Conservation (phyloP, 768 basidiomycete genomes). For the Phallus indusiatus region DNA sequence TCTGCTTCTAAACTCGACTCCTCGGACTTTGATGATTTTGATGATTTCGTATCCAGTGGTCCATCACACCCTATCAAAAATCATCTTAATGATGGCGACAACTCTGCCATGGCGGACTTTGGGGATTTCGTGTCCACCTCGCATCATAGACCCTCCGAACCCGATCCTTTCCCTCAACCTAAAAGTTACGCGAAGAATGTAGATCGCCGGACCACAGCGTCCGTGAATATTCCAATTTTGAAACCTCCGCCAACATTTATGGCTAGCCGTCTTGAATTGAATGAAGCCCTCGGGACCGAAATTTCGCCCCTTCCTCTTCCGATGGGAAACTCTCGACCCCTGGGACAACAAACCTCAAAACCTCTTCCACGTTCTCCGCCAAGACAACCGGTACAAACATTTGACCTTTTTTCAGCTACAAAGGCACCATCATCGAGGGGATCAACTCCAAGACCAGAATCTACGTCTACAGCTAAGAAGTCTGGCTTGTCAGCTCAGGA, state of each 20-base stretch:
- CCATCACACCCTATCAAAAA: conserved; percentile 3
- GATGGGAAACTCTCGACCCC: no score
- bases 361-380: conserved; percentile 1
- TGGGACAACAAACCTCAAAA: neutral
- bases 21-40: conserved; percentile 23
- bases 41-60: conserved; percentile 29
- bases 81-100: neutral
- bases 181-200: conserved; percentile 39
- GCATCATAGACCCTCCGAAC: conserved; percentile 9
- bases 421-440: conserved; percentile 3
- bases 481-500: conserved; percentile 75
- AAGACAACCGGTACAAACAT: neutral
- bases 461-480: conserved; percentile 19
- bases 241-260: conserved; percentile 1
- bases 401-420: conserved; percentile 1
- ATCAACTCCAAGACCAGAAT: conserved; percentile 6
- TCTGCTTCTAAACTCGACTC: neutral
- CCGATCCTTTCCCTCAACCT: conserved; percentile 5
- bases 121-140: conserved; percentile 21
- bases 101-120: conserved; percentile 23
- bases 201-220: conserved; percentile 33
- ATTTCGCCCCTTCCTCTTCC: no score
- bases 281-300: conserved; percentile 16
- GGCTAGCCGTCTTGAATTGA: conserved; percentile 12
- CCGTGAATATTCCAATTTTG: conserved; percentile 32